Evolutionary conservation across 2,329 filamentous ascomycete species (phyloP), one percentile per base, ranked within the genome.

Genomic region (Botryosphaeria dothidea): DNA sequence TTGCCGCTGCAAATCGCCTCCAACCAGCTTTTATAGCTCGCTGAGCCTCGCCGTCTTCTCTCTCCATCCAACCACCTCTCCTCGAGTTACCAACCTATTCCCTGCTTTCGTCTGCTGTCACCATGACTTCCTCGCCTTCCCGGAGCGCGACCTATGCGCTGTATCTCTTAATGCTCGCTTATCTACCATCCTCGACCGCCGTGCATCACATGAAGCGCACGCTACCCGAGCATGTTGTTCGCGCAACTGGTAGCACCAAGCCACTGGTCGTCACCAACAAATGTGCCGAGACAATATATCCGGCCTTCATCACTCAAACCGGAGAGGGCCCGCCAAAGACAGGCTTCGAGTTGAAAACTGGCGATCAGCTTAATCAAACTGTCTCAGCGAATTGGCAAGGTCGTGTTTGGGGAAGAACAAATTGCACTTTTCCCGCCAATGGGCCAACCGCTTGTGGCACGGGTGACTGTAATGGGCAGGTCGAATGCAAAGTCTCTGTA

Each of bases 401-500:
- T 9, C 86, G 92, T 62, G 82, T 95, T 29, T 95, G 92, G 92
- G 92, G 88, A 13, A 84, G 92, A 62, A 94, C 92, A 19, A 95
- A 95, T 73, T 96, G 92, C 79, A 91, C 86, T 43, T 92, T 93
- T 75, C 76, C 74, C 46, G 75, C 79, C 69, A 81, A 81, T 38
- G 73, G 75, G n/a, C 81, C 83, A 8, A 78, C 77, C 48, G 88
- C 90, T 23, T 95, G 92, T 77, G 76, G 81, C 58, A 92, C 91
- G 2, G 92, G 92, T 7, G 92, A 95, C 75, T 95, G 92, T 75
- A 87, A 88, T 66, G 88, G 88, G 4, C 84, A 86, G 66, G 71
- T 94, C 66, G 81, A 90, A 72, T 96, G 90, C 79, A 81, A 85
- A 70, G 86, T 86, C 69, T 87, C 89, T 67, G 90, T 92, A 80